A percentile compares a stretch with the other conserved stretches of the same genome.
These are phyloP conservation scores for Ganoderma sinense DNA, from an alignment of 1,284 basidiomycete genomes.

Conservation along the genomic window DNA sequence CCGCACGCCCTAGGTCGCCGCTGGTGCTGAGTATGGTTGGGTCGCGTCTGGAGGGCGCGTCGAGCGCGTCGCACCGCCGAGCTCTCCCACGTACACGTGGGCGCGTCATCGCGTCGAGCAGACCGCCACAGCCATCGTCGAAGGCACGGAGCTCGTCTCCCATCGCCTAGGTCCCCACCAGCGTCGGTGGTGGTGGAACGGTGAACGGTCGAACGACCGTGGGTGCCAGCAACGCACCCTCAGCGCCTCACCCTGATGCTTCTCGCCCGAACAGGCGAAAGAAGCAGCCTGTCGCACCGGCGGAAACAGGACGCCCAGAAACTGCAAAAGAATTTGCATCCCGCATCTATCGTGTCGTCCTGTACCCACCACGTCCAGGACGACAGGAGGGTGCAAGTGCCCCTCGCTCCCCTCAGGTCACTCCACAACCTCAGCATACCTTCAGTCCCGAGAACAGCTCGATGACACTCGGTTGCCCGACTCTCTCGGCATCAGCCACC, in stretches of 20 bases:
- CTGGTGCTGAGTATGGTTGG: not conserved
- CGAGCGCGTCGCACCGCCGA: not conserved
- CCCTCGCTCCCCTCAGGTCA: too few relatives aligned
- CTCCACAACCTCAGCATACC: too few relatives aligned
- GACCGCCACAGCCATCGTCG: not conserved
- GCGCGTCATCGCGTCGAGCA: not conserved
- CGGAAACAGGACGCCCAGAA: slow-evolving; percentile 13
- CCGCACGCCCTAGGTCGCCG: not conserved
- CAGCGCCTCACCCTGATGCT: not conserved
- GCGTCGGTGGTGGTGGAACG: not conserved
- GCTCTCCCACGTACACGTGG: not conserved
- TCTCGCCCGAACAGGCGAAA: not conserved
- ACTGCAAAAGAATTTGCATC: slow-evolving; percentile 19
- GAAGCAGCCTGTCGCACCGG: not conserved
- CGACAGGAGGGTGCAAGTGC: slow-evolving; percentile 9
- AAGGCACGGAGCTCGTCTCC: not conserved
- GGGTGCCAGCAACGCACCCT: not conserved
- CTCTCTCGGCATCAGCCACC: too few relatives aligned
- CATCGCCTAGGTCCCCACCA: not conserved
- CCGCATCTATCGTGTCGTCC: slow-evolving; percentile 21
- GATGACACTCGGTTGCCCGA: too few relatives aligned
- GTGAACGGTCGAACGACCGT: not conserved
- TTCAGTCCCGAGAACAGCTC: too few relatives aligned
- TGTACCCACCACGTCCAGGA: slow-evolving; percentile 10
- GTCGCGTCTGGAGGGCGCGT: not conserved